Evolutionary conservation across 768 basidiomycete species (phyloP).

Genomic region (Leccinum imitatum): DNA sequence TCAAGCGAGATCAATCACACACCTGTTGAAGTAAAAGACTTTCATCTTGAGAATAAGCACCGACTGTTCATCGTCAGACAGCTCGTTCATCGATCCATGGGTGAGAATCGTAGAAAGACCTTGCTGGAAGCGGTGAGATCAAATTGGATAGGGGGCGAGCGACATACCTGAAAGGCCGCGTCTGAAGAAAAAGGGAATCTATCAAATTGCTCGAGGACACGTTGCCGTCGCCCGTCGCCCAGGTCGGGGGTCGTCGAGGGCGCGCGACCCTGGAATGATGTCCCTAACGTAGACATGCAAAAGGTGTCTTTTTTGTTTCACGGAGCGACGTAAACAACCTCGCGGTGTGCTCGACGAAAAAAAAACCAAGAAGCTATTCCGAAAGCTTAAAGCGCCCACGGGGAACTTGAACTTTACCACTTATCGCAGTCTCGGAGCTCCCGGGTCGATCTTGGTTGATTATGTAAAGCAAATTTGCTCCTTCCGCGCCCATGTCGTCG

Average conservation of each 20-base stretch:
- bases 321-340: conserved; percentile 16
- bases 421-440: background rate
- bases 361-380: background rate
- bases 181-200: conserved; percentile 57
- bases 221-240: conserved; percentile 16
- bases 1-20: conserved; percentile 27
- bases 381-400: background rate
- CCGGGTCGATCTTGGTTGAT: conserved; percentile 14
- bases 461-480: conserved; percentile 14
- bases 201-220: conserved; percentile 35
- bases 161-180: conserved; percentile 56
- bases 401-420: background rate
- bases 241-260: conserved; percentile 13
- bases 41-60: conserved; percentile 53
- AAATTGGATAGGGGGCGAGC: background rate
- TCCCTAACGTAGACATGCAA: conserved; percentile 14
- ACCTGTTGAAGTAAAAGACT: conserved; percentile 76
- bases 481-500: conserved; percentile 29
- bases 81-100: conserved; percentile 37
- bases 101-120: conserved; percentile 59
- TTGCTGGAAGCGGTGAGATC: conserved; percentile 45
- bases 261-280: conserved; percentile 16
- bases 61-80: conserved; percentile 40
- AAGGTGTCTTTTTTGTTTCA: background rate
- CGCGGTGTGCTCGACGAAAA: conserved; percentile 4